Percentiles rank a stretch among this genome's conserved stretches.
Conservation (phyloP, 1,284 basidiomycete species). For the Cryptococcus depauperatus region DNA sequence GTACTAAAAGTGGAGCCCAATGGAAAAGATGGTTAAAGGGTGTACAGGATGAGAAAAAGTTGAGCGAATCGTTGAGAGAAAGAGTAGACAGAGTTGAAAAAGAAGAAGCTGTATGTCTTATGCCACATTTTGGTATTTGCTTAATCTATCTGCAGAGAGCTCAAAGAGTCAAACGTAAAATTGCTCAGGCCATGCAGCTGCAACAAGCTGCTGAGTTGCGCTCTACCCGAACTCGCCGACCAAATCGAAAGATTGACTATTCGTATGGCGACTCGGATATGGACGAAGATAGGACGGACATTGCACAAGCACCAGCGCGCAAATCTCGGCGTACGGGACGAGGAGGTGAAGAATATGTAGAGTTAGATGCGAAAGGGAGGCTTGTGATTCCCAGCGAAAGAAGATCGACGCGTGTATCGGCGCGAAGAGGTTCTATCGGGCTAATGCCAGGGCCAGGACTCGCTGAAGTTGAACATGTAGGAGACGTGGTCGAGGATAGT, state of each 20-base stretch:
- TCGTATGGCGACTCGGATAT: constrained; percentile 18
- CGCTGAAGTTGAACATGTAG: no score
- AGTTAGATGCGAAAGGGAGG: constrained; percentile 11
- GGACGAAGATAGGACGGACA: no score
- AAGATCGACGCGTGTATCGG: constrained; percentile 1
- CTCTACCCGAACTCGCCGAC: constrained; percentile 33
- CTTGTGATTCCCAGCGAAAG: constrained; percentile 37
- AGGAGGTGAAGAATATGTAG: constrained; percentile 2
- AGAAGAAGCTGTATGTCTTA: constrained; percentile 29
- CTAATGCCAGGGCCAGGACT: no score
- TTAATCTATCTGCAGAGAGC: constrained; percentile 28
- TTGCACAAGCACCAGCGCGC: background rate
- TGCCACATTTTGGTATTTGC: no score
- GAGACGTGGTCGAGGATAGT: no score
- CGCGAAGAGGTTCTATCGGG: no score
- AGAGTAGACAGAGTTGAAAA: constrained; percentile 34
- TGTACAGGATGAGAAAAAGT: constrained; percentile 27
- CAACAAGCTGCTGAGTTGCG: constrained; percentile 31
- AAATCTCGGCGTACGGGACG: background rate
- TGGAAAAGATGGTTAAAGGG: constrained; percentile 2
- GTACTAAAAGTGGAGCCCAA: constrained; percentile 15
- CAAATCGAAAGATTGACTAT: constrained; percentile 35
- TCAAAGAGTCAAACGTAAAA: constrained; percentile 21
- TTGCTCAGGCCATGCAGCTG: constrained; percentile 18
- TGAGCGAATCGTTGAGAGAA: constrained; percentile 25